Base-by-base conservation (phyloP, 2,329 filamentous ascomycete species). In the Pseudopyricularia cyperi region DNA sequence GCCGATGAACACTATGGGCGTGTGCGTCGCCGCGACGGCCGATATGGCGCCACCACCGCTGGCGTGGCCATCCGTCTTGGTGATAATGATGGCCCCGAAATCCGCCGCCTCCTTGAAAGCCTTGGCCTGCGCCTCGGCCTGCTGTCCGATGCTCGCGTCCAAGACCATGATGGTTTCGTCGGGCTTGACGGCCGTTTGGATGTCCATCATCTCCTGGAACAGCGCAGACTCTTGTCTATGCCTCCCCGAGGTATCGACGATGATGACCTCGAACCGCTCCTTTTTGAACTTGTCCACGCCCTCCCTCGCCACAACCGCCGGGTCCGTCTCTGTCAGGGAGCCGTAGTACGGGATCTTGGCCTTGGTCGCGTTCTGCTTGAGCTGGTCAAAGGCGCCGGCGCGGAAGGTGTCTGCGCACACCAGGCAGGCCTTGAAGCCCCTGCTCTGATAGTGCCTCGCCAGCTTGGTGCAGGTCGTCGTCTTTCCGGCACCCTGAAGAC, bases 221-320 rank as follows among this genome's bases (percentile, higher is more conserved):
- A 98, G 75, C 11, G 94, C 90, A 62, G 88, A 83, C 68, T 98
- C 93, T 64, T 98, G 93, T 63, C 89, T 82, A 71, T 98, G 93
- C 59, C 93, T 79, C 67, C 93, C 93, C 47, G 88, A 95, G 0
- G 93, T 98, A 71, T 98, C 93, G 52, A 98, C 93, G 56, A 98
- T 97, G 62, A 98, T 98, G 59, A 98, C 84, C 68, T 98, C 93
- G 65, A 98, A 98, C 48, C 83, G 80, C 72, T 98, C 93, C 74
- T 96, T 97, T 73, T 95, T 96, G 76, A 98, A 98, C 70, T 97
- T 94, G 47, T 95, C 89, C 32, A 98, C 93, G 70, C 93, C 93
- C 59, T 96, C 90, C n/a, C 82, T 80, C 0, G 93, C 91, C 17
- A 98, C 93, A 6, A 89, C 83, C 0, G 91, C 89, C 0, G 93